phyloP scores from a whole-genome alignment of 2,329 filamentous ascomycete species.

The Pleomassaria siparia region DNA sequence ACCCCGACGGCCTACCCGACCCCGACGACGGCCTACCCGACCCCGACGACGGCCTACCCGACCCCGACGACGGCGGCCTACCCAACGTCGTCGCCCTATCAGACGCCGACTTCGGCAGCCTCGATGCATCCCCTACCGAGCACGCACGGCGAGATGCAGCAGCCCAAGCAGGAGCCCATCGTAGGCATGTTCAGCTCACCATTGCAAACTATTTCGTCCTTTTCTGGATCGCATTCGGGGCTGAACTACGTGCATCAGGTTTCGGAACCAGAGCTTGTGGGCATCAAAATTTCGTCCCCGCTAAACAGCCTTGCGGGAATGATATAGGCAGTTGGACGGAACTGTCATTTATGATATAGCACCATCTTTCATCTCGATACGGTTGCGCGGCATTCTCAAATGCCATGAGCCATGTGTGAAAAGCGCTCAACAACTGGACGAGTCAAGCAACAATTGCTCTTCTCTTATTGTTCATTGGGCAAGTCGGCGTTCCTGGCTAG shows the following conservation, averaged over 20 bases:
- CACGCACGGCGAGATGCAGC: slow-evolving; percentile 14
- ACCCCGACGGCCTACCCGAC: slow-evolving; percentile 5
- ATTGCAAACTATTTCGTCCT: slow-evolving; percentile 28
- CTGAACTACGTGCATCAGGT: slow-evolving; percentile 28
- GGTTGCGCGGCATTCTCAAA: not conserved
- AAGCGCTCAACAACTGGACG: not conserved
- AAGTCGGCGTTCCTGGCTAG: slow-evolving; percentile 12
- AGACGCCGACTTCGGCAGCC: not conserved
- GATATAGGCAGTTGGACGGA: slow-evolving; percentile 23
- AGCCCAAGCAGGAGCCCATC: slow-evolving; percentile 24
- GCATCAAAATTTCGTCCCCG: slow-evolving; percentile 32
- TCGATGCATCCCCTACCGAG: slow-evolving; percentile 17
- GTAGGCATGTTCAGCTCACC: slow-evolving; percentile 36
- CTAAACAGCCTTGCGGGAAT: slow-evolving; percentile 41
- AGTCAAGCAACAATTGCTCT: not conserved
- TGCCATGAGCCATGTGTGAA: not conserved
- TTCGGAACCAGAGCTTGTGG: slow-evolving; percentile 39
- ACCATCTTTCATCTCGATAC: not conserved
- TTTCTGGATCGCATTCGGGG: slow-evolving; percentile 17
- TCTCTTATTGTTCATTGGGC: slow-evolving; percentile 2
- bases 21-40: not conserved
- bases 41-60: slow-evolving; percentile 12
- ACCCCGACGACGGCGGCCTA: slow-evolving; percentile 12
- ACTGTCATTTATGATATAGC: slow-evolving; percentile 9
- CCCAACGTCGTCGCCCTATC: slow-evolving; percentile 11